Evolutionary conservation across 768 basidiomycete species (phyloP), one percentile per base, ranked within the genome.

Genomic region (Pleurotus platypus): DNA sequence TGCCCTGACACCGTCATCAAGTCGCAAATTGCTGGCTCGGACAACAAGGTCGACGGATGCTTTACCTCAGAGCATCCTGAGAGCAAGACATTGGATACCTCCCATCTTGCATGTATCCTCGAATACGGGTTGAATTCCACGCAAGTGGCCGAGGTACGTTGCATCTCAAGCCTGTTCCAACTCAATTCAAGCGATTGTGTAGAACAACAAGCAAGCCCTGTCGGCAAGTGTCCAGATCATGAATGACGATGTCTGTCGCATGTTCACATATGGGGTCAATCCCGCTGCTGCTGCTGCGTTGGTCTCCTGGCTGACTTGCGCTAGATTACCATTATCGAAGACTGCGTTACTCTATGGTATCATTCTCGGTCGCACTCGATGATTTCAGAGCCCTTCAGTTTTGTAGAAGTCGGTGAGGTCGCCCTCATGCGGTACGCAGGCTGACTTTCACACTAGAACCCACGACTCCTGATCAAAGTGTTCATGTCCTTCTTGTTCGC

Each of bases 191-290:
- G 30, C 9, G 30, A 35, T 1, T 3, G 22, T 48, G 6, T 49
- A 49, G 47, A 49, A 24, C 47, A 49, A 49, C 47, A 20, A 24
- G 15, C 47, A 49, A 26, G 24, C 30, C 1, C 8, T 26, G 15
- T 49, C 47, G 2, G 47, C 47, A 20, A 49, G 13, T 24, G 18
- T 49, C 22, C 62, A 65, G 37, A 62, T 65, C 30, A 64, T 68
- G 64, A 64, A 66, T 45, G 66, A 64, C 38, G 66, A 68, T 56
- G 46, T 55, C 24, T 58, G 66, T 13, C 59, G 67, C 13, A 65
- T 62, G 58, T 66, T 60, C 48, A 61, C 57, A 5, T 64, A 60
- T 55, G 66, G 64, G 13, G 64, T 66, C 49, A 18, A 59, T 61
- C n/a, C 38, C n/a, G 1, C 20, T n/a, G 7, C 15, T 16, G 6